phyloP scores from a whole-genome alignment of 1,139 yeast species.

The Pichia sp. region DNA sequence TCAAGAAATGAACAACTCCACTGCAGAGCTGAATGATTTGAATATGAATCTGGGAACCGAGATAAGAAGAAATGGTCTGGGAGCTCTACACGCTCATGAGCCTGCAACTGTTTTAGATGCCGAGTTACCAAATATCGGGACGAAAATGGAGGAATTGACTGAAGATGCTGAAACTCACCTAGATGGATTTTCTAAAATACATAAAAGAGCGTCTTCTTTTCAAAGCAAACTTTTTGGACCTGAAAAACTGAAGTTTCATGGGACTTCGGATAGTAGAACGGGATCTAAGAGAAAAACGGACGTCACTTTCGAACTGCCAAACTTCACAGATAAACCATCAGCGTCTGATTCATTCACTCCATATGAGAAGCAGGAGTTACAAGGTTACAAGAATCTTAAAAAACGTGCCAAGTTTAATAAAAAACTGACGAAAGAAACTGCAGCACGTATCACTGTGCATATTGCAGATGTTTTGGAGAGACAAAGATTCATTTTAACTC shows the following conservation, averaged over 20 bases:
- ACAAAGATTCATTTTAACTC: constrained; percentile 74
- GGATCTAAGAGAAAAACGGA: constrained; percentile 4
- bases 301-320: constrained; percentile 18
- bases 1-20: constrained; percentile 15
- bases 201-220: constrained; percentile 13
- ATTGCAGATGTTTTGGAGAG: constrained; percentile 84
- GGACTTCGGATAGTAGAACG: background rate
- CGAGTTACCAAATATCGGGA: constrained; percentile 6
- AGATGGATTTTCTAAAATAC: constrained; percentile 7
- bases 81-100: background rate
- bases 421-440: constrained; percentile 31
- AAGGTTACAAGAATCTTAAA: constrained; percentile 14
- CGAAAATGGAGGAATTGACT: constrained; percentile 8
- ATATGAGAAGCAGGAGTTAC: constrained; percentile 10
- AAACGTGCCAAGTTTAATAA: constrained; percentile 26
- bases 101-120: background rate
- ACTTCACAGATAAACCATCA: constrained; percentile 15
- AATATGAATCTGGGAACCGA: constrained; percentile 12
- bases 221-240: constrained; percentile 10
- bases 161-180: constrained; percentile 7
- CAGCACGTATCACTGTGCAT: constrained; percentile 77
- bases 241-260: background rate
- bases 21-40: constrained; percentile 5
- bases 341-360: background rate
- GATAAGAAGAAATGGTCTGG: constrained; percentile 8